These are phyloP conservation scores for Narthecium ossifragum DNA, from an alignment of 106 monocot genomes.

Conservation along the genomic window DNA sequence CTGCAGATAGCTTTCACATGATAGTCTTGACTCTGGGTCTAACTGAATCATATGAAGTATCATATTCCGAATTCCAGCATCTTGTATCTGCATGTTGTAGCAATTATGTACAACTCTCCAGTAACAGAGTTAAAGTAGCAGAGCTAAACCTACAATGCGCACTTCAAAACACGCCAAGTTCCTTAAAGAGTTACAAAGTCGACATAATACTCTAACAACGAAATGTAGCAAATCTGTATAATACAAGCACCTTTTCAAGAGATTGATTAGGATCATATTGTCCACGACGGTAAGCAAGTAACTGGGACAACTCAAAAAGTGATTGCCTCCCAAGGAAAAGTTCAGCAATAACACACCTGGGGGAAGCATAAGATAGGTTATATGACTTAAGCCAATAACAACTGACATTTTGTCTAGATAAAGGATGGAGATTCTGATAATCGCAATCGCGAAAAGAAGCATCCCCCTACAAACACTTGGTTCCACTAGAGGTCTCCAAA, in stretches of 20 bases:
- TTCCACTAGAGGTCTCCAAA: too few species aligned
- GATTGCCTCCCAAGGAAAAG: constrained; percentile 94
- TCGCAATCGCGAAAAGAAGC: too few species aligned
- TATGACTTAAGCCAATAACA: too few species aligned
- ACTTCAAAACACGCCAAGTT: too few species aligned
- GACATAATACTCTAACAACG: neutral
- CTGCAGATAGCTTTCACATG: constrained; percentile 86
- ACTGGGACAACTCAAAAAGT: constrained; percentile 93
- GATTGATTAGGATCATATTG: constrained; percentile 81
- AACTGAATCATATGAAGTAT: constrained; percentile 99
- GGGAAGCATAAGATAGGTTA: too few species aligned
- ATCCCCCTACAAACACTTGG: too few species aligned
- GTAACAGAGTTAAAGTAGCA: too few species aligned
- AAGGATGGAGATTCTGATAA: too few species aligned
- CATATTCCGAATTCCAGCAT: constrained; percentile 76
- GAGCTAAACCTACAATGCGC: too few species aligned
- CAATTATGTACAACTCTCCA: too few species aligned
- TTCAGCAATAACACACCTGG: constrained; percentile 93
- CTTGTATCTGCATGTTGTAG: constrained; percentile 56
- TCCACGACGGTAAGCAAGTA: constrained; percentile 93
- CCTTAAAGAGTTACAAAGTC: neutral
- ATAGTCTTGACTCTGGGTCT: constrained; percentile 74
- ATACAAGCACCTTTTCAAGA: constrained; percentile 75
- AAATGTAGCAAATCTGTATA: neutral
- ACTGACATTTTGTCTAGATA: too few species aligned